Conservation (phyloP, 805 yeast species). For the Starmerella scarabaei region DNA sequence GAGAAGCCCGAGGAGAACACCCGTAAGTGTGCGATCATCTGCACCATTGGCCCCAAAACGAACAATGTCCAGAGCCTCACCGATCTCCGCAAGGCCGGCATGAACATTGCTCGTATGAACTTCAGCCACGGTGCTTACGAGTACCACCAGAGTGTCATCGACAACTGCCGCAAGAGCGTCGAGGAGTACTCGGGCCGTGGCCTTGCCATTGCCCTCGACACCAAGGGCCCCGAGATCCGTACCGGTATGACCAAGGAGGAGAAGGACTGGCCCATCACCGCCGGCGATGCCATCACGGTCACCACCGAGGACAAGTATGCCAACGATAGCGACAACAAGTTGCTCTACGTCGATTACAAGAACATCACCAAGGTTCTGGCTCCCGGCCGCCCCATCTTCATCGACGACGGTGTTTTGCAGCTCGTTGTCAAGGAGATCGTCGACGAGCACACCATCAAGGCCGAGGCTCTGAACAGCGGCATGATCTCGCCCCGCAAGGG, state of each 20-base stretch:
- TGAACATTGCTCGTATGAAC: conserved; percentile 97
- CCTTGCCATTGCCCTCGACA: conserved; percentile 93
- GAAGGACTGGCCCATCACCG: conserved; percentile 66
- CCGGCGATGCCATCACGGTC: conserved; percentile 84
- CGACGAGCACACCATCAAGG: conserved; percentile 72
- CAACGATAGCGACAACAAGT: conserved; percentile 55
- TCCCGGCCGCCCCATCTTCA: conserved; percentile 78
- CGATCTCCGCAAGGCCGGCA: conserved; percentile 88
- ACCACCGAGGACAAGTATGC: conserved; percentile 77
- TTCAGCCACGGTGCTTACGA: conserved; percentile 97
- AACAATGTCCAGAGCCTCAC: conserved; percentile 75
- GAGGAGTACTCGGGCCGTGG: conserved; percentile 89
- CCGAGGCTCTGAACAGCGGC: conserved; percentile 85
- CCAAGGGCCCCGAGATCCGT: conserved; percentile 99
- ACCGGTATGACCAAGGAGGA: conserved; percentile 85
- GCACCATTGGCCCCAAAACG: conserved; percentile 98
- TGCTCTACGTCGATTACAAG: conserved; percentile 86
- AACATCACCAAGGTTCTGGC: conserved; percentile 91
- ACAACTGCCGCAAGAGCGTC: conserved; percentile 92
- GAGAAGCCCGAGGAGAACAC: conserved; percentile 63
- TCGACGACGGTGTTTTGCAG: conserved; percentile 95
- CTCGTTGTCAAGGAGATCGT: conserved; percentile 79
- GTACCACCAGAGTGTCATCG: conserved; percentile 93
- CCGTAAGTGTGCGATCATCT: conserved; percentile 94
- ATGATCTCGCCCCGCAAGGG: conserved; percentile 96